These are phyloP conservation scores for Parasitella parasitica DNA, from an alignment of 371 early-diverging fungal species.

Conservation along the genomic window DNA sequence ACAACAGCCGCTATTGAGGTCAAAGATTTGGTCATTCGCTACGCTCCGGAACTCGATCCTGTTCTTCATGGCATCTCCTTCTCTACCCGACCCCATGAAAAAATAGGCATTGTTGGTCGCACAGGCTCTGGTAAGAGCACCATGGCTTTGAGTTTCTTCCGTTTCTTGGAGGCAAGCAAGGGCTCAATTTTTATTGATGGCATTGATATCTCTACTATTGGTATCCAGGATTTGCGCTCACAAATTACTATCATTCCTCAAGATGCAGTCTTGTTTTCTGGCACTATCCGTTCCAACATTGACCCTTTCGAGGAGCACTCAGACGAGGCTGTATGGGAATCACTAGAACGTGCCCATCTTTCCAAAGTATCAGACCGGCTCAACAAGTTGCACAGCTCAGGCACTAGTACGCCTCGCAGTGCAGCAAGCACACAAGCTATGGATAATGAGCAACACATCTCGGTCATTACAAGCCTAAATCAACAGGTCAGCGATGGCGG, in stretches of 20 bases:
- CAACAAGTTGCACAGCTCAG: background rate
- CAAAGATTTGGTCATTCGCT: slow-evolving; percentile 61
- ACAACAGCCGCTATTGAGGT: slow-evolving; percentile 65
- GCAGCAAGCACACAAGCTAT: slow-evolving; percentile 15
- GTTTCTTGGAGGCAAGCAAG: slow-evolving; percentile 70
- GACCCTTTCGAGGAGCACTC: slow-evolving; percentile 67
- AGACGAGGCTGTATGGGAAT: slow-evolving; percentile 75
- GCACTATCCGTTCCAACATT: slow-evolving; percentile 68
- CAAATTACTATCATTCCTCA: slow-evolving; percentile 81
- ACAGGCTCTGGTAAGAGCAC: slow-evolving; percentile 84
- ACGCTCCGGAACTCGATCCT: slow-evolving; percentile 64
- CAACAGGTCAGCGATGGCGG: slow-evolving; percentile 72
- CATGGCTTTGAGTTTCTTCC: slow-evolving; percentile 72
- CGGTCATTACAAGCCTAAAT: slow-evolving; percentile 57
- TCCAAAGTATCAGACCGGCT: slow-evolving; percentile 15
- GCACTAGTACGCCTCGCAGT: slow-evolving; percentile 1
- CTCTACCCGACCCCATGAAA: slow-evolving; percentile 61
- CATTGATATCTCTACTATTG: slow-evolving; percentile 72
- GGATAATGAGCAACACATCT: slow-evolving; percentile 30
- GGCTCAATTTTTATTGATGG: slow-evolving; percentile 80
- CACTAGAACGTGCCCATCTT: slow-evolving; percentile 58
- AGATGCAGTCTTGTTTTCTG: slow-evolving; percentile 84
- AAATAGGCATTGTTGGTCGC: slow-evolving; percentile 77
- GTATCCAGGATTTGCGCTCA: slow-evolving; percentile 70
- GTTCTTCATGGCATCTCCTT: slow-evolving; percentile 72